Evolutionary conservation across 306 rosid genomes (phyloP), one percentile per base, ranked within the genome.

Genomic region (Vachellia pachyceras): DNA sequence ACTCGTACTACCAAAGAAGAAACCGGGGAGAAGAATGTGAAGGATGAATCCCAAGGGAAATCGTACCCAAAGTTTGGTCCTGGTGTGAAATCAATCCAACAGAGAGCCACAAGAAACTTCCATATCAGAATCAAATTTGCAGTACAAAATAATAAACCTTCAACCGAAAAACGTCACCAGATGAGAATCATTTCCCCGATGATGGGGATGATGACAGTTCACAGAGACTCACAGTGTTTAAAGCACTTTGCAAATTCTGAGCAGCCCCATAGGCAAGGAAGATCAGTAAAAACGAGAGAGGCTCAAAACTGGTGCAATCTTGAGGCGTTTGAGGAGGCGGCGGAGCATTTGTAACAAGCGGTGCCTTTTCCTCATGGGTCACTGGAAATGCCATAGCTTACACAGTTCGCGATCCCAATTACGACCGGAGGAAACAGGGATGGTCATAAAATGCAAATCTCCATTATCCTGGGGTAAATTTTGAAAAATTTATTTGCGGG

Each of bases 241-340:
- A 55, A 17, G 94, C 89, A 74, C 90, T 95, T 86, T 92, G 92
- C 25, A 95, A 81, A 79, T 95, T 95, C 83, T 92, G 98, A 7
- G 91, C 98, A 7, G 98, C 98, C 15, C 98, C 98, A 46, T 90
- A 95, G 46, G 98, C 92, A 7, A 92, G 89, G 63, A 92, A 95
- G 68, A 95, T 83, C 81, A 89, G 84, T 39, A 95, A 84, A 73
- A 95, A 29, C 2, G 33, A 29, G 42, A 40, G 42, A 39, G 42
- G 42, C 42, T 39, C 42, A 39, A 39, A 39, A 39, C 84, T 82
- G 5, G 89, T 40, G 69, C 82, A 78, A 33, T 78, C 85, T 79
- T 35, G 77, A 0, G 74, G 70, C 5, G 61, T 25, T 49, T 79
- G 72, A n/a, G n/a, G n/a, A n/a, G n/a, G n/a, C n/a, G n/a, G n/a